Evolutionary conservation across 805 yeast species (phyloP).

Genomic region (Saturnispora galanensis): DNA sequence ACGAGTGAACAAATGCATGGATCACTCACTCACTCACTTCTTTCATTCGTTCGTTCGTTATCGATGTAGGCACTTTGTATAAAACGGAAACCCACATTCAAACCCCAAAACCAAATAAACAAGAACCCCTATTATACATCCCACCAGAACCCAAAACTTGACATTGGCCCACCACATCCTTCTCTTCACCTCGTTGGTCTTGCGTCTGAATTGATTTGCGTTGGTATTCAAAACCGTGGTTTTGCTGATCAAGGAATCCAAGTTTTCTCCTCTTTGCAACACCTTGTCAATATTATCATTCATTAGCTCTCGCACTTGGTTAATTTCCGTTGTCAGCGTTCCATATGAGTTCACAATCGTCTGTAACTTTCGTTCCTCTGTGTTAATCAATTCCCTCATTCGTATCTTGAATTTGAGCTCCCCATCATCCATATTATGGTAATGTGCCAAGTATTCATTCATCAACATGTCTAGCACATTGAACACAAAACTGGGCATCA

Average conservation of each 20-base stretch:
- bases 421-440: conserved; percentile 15
- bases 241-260: conserved; percentile 63
- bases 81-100: conserved; percentile 47
- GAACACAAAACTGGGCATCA: conserved; percentile 37
- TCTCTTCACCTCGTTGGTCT: conserved; percentile 53
- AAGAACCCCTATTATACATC: conserved; percentile 22
- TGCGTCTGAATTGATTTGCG: conserved; percentile 59
- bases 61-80: conserved; percentile 30
- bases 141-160: conserved; percentile 30
- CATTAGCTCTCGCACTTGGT: conserved; percentile 59
- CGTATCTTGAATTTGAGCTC: conserved; percentile 41
- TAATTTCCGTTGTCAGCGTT: conserved; percentile 41
- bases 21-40: too few species aligned
- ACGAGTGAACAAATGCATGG: too few species aligned
- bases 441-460: conserved; percentile 31
- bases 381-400: conserved; percentile 46
- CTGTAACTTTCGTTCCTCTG: conserved; percentile 39
- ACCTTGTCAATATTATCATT: conserved; percentile 63
- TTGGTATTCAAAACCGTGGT: conserved; percentile 63
- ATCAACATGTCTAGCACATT: conserved; percentile 40
- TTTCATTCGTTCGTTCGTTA: too few species aligned
- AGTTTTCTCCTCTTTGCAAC: conserved; percentile 69
- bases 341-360: conserved; percentile 29
- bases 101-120: conserved; percentile 39
- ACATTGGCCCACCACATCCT: conserved; percentile 62